These are phyloP conservation scores for Pyrus communis DNA, from an alignment of 306 rosid genomes.

Conservation along the genomic window DNA sequence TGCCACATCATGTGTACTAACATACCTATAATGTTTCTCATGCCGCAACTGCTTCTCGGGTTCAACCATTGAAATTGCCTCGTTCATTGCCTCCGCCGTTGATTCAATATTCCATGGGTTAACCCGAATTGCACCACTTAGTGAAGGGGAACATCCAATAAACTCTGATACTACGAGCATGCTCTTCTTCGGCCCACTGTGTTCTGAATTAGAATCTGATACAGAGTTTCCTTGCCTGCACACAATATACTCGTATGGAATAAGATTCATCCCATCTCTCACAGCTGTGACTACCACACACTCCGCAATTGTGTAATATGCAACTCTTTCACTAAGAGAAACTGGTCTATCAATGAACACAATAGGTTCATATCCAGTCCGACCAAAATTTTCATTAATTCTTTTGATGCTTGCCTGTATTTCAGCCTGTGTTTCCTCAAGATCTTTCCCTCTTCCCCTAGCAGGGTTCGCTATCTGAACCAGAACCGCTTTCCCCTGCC, in stretches of 20 bases:
- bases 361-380: conserved; percentile 40
- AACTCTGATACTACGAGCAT: conserved; percentile 61
- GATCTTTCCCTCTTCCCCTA: conserved; percentile 54
- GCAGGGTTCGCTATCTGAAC: conserved; percentile 59
- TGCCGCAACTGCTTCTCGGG: conserved; percentile 59
- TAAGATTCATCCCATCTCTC: conserved; percentile 67
- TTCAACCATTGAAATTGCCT: conserved; percentile 51
- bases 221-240: conserved; percentile 51
- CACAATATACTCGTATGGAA: conserved; percentile 58
- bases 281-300: conserved; percentile 58
- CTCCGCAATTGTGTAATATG: conserved; percentile 45
- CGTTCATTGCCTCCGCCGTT: conserved; percentile 59
- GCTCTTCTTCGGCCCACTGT: conserved; percentile 37
- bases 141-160: conserved; percentile 62
- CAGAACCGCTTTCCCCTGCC: conserved; percentile 49
- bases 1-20: conserved; percentile 60
- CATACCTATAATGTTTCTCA: conserved; percentile 57
- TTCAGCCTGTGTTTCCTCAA: conserved; percentile 50
- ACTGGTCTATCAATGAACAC: conserved; percentile 44
- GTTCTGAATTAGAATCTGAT: conserved; percentile 22
- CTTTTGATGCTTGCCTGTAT: conserved; percentile 34
- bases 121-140: conserved; percentile 62
- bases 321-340: conserved; percentile 45
- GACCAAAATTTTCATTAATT: conserved; percentile 37
- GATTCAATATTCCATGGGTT: conserved; percentile 67